A percentile compares a stretch with the other conserved stretches of the same genome.
phyloP scores from a whole-genome alignment of 208 protist genomes.

The Hexamita inflata region DNA sequence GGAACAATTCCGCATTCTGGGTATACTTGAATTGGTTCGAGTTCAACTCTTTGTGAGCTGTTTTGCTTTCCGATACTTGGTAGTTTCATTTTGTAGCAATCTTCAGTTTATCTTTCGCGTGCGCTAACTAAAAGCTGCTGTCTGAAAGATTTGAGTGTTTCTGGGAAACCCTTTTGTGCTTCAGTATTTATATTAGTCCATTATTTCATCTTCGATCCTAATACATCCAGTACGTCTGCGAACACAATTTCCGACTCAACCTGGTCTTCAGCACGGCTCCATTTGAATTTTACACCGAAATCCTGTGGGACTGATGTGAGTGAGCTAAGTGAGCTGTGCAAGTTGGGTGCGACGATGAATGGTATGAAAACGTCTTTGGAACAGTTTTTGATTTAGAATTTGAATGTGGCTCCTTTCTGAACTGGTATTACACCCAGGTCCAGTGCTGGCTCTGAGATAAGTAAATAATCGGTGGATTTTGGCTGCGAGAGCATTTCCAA shows the following conservation, averaged over 20 bases:
- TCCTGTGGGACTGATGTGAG: not conserved
- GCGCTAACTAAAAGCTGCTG: too few relatives aligned
- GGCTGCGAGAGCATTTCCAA: too few relatives aligned
- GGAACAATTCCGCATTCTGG: conserved; percentile 8
- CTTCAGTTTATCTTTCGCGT: too few relatives aligned
- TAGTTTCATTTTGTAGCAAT: too few relatives aligned
- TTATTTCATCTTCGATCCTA: too few relatives aligned
- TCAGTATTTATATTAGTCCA: too few relatives aligned
- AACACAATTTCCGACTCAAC: not conserved
- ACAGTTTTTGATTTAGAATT: conserved; percentile 20
- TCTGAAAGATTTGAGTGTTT: too few relatives aligned
- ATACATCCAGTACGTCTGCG: not conserved
- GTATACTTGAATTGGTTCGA: not conserved
- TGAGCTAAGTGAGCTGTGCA: not conserved
- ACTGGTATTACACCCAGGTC: not conserved
- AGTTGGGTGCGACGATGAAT: conserved; percentile 8
- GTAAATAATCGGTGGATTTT: conserved; percentile 21
- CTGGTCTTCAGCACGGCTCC: not conserved
- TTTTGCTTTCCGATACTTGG: too few relatives aligned
- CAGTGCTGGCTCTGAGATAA: conserved; percentile 18
- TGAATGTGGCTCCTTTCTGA: not conserved
- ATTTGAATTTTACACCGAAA: not conserved
- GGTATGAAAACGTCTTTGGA: not conserved
- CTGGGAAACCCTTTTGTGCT: too few relatives aligned
- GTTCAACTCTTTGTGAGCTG: too few relatives aligned